Base-by-base conservation (phyloP, 768 basidiomycete genomes). In the Calocybe cyanea region DNA sequence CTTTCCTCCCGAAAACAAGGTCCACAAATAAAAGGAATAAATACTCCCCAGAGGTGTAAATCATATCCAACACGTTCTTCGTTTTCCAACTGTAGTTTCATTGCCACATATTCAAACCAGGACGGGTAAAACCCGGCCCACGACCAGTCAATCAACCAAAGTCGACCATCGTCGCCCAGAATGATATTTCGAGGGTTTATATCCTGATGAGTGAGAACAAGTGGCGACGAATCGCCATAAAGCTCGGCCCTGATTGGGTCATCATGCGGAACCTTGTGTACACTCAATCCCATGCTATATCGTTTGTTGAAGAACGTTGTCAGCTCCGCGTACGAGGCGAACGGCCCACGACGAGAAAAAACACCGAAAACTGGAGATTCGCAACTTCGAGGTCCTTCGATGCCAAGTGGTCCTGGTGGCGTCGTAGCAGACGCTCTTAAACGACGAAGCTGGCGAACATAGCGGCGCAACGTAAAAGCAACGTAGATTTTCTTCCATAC, bases 131-230 rank as follows among this genome's bases (percentile, higher is more conserved):
- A 55, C 23, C 56, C 59, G 14, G 56, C 40, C 48, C 45, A 50
- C 11, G 14, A 38, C 56, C 56, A 57, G 37, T 61, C 58, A 9
- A 57, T 21, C n/a, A 61, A 35, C 52, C 54, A 61, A 38, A 59
- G 24, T 1, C 25, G 38, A 20, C 58, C 54, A 41, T 57, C 54
- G 10, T 50, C 45, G 7, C 45, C 54, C 11, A 59, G 10, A 1
- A 60, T 51, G 15, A 60, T 52, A 24, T 57, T 56, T 5, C 47
- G 48, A 8, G 45, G 49, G 39, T 40, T 54, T 21, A 62, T 33
- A 43, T 56, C 52, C 30, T 54, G 50, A 38, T 61, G 51, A 1
- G 52, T 55, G 23, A 61, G 44, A 33, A 61, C 60, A 2, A 58
- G 52, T 40, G 58, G 61, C 34, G 21, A 31, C 3, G 54, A 55